Base-by-base conservation (phyloP, 768 basidiomycete genomes). In the Lactarius quietus region DNA sequence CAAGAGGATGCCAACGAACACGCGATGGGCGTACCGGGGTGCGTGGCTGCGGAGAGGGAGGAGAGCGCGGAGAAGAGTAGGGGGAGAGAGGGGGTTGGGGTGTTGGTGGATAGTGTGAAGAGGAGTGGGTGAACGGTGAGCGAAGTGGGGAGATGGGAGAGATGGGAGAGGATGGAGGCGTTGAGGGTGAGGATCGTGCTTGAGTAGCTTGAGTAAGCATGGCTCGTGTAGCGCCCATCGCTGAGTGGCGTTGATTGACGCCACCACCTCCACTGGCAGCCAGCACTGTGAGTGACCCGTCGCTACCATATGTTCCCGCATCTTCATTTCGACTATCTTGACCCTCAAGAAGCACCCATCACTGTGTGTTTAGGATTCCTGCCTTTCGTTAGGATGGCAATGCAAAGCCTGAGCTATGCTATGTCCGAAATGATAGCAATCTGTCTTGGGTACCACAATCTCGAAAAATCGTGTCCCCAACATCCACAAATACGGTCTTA, bases 1-100 rank as follows among this genome's bases (percentile, higher is more conserved):
- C 84, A 79, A 59, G 88, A 83, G 4, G 82, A 71, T 0, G 85
- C 87, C 9, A 90, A 71, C 28, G 87, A 84, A 70, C 88, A 89
- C 1, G 82, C 76, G 35, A 85, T 73, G 26, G 74, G 59, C 54
- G 57, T 59, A 28, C 68, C 70, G 15, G 56, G 23, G 6, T 65
- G 36, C 68, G 83, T 81, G 1, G 83, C 82, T 14, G 86, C 82
- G 53, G 74, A 73, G 17, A 75, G 59, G 0, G 59, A 51, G 28
- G 65, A 69, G 26, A 77, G 64, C 6, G 63, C 52, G 12, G 70
- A 58, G 53, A 77, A 73, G 62, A 65, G 72, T 68, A 63, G 38
- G 18, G 78, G 76, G 65, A 83, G 77, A 5, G 75, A 73, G 3
- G 56, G 9, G 8, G 36, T 14, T 76, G 74, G 63, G 45, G 79